Percentiles rank a stretch among this genome's conserved stretches.
Conservation (phyloP, 352 stramenopile genomes). For the Pythium coloratum region DNA sequence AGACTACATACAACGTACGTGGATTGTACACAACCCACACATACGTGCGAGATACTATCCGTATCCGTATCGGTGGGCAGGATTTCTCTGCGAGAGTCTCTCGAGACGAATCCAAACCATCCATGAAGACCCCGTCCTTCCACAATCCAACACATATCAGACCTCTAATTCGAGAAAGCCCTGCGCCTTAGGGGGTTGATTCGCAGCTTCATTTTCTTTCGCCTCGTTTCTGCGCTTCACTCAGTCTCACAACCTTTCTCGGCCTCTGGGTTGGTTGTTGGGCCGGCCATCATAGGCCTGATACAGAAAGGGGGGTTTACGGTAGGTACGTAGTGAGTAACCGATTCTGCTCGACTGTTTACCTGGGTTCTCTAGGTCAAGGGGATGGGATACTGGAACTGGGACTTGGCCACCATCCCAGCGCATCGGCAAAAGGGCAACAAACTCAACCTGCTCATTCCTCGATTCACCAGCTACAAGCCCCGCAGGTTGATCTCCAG, state of each 20-base stretch:
- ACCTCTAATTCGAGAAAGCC: neutral
- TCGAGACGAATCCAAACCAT: neutral
- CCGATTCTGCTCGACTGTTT: neutral
- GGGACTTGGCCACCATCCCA: neutral
- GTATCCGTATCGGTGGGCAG: neutral
- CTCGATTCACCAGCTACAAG: slow-evolving; percentile 14
- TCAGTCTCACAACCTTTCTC: neutral
- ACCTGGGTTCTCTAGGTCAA: neutral
- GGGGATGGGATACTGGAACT: neutral
- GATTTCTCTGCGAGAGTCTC: neutral
- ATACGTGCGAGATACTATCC: neutral
- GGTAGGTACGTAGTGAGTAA: slow-evolving; percentile 1
- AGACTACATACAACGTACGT: neutral
- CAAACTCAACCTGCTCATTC: slow-evolving; percentile 10
- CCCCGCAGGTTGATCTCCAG: neutral
- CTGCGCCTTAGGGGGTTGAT: neutral
- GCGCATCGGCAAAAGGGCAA: neutral
- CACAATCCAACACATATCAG: neutral
- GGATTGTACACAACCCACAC: neutral
- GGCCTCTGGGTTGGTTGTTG: neutral
- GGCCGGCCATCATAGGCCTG: neutral
- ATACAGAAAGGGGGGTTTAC: slow-evolving; percentile 5
- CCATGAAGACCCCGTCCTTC: neutral
- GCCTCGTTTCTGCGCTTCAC: neutral
- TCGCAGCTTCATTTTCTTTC: neutral